Evolutionary conservation across 805 yeast species (phyloP).

Genomic region (Candida taoyuanica): DNA sequence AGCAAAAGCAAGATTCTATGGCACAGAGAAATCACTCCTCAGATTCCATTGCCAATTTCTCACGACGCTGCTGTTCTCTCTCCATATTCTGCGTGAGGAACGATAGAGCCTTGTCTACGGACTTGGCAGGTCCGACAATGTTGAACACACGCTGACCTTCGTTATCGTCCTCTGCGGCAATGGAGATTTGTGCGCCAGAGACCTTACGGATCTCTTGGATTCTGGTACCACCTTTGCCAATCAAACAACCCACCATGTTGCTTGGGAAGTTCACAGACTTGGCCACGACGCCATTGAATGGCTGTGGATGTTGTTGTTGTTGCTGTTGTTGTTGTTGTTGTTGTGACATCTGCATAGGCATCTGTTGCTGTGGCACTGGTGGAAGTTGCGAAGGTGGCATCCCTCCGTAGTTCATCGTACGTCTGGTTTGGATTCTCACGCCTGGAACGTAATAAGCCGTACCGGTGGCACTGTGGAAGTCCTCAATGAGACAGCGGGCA

Average conservation of each 20-base stretch:
- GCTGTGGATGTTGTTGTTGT: neutral
- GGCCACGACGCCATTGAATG: conserved; percentile 16
- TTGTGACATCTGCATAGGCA: too few species aligned
- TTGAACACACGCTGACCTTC: conserved; percentile 66
- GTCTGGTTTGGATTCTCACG: conserved; percentile 9
- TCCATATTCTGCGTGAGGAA: conserved; percentile 54
- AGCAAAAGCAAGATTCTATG: neutral
- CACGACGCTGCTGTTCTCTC: conserved; percentile 51
- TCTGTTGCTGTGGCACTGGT: conserved; percentile 1
- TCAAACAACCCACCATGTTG: conserved; percentile 82
- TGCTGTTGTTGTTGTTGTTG: too few species aligned
- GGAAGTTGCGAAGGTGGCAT: neutral
- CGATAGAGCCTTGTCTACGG: conserved; percentile 54
- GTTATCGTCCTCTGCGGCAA: conserved; percentile 64
- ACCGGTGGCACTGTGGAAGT: conserved; percentile 61
- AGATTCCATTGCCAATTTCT: conserved; percentile 22
- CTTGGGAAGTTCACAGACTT: conserved; percentile 61
- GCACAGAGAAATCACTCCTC: conserved; percentile 6
- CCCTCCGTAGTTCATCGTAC: neutral
- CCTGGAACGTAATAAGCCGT: conserved; percentile 47
- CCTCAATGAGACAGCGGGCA: conserved; percentile 70
- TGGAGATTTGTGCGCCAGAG: conserved; percentile 74
- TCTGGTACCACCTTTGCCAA: conserved; percentile 81
- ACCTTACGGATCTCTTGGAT: conserved; percentile 79
- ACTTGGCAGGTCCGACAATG: conserved; percentile 48